A percentile compares a stretch with the other conserved stretches of the same genome.
phyloP scores from a whole-genome alignment of 2,329 filamentous ascomycete species.

The Stagonosporopsis tanaceti region DNA sequence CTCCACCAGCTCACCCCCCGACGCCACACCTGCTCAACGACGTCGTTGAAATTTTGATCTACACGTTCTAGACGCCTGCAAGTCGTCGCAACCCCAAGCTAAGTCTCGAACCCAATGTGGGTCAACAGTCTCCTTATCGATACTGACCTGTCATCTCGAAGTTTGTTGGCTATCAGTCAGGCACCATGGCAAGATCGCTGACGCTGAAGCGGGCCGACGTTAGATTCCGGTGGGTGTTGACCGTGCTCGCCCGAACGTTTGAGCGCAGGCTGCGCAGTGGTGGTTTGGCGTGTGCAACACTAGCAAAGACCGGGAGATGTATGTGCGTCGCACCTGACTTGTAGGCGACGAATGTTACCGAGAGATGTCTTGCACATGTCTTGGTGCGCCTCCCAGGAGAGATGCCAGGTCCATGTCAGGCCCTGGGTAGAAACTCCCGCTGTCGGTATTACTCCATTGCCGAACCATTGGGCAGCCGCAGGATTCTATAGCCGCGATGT shows the following conservation, averaged over 20 bases:
- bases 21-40: slow-evolving; percentile 18
- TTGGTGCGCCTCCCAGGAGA: slow-evolving; percentile 3
- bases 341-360: neutral
- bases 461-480: neutral
- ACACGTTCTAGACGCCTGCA: slow-evolving; percentile 20
- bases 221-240: slow-evolving; percentile 11
- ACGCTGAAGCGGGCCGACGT: slow-evolving; percentile 18
- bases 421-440: neutral
- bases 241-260: slow-evolving; percentile 15
- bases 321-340: slow-evolving; percentile 8
- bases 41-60: slow-evolving; percentile 14
- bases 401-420: neutral
- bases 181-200: slow-evolving; percentile 8
- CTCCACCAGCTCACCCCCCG: slow-evolving; percentile 8
- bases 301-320: slow-evolving; percentile 5
- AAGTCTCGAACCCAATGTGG: slow-evolving; percentile 17
- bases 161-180: slow-evolving; percentile 4
- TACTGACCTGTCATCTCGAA: slow-evolving; percentile 15
- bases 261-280: neutral
- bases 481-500: slow-evolving; percentile 7
- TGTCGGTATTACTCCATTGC: neutral
- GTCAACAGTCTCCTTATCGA: slow-evolving; percentile 15
- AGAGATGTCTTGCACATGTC: slow-evolving; percentile 1
- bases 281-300: slow-evolving; percentile 8
- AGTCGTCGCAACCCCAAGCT: slow-evolving; percentile 13